Percentiles rank a stretch among this genome's conserved stretches.
Conservation (phyloP, 176 grass and related monocot genomes). For the Aechmea fasciata region DNA sequence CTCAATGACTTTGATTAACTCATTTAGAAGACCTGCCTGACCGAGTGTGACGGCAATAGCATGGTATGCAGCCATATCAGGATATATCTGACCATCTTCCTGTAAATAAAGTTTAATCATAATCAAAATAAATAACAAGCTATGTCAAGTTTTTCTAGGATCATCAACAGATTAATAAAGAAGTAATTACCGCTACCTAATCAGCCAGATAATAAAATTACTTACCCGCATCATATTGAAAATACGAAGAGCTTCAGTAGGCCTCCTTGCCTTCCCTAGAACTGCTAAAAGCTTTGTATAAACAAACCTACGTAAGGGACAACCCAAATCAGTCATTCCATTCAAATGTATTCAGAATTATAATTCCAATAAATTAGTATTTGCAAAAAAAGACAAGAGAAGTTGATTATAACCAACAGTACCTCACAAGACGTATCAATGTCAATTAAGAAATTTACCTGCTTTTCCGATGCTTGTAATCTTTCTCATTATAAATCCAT, state of each 20-base stretch:
- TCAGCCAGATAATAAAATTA: background rate
- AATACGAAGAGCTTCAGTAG: slow-evolving; percentile 70
- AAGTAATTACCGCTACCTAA: slow-evolving; percentile 4
- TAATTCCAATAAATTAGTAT: background rate
- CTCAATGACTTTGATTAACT: slow-evolving; percentile 66
- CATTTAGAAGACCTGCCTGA: slow-evolving; percentile 70
- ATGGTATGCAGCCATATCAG: slow-evolving; percentile 94
- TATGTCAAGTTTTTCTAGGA: background rate
- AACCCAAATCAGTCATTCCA: background rate
- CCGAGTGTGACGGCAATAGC: slow-evolving; percentile 80
- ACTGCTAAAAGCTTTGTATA: slow-evolving; percentile 82
- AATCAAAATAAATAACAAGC: background rate
- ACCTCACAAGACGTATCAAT: background rate
- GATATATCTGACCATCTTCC: slow-evolving; percentile 80
- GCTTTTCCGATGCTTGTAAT: slow-evolving; percentile 72
- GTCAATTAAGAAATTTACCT: slow-evolving; percentile 31
- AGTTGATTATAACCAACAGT: background rate
- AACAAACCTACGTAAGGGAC: slow-evolving; percentile 60
- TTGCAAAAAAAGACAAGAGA: background rate
- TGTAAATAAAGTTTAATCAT: slow-evolving; percentile 26
- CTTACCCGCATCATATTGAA: slow-evolving; percentile 66
- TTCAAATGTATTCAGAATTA: background rate
- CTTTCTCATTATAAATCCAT: slow-evolving; percentile 81
- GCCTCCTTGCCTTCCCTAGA: slow-evolving; percentile 65
- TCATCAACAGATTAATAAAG: background rate